Conservation (phyloP, 1,284 basidiomycete genomes). For the Moesziomyces parantarcticus region DNA sequence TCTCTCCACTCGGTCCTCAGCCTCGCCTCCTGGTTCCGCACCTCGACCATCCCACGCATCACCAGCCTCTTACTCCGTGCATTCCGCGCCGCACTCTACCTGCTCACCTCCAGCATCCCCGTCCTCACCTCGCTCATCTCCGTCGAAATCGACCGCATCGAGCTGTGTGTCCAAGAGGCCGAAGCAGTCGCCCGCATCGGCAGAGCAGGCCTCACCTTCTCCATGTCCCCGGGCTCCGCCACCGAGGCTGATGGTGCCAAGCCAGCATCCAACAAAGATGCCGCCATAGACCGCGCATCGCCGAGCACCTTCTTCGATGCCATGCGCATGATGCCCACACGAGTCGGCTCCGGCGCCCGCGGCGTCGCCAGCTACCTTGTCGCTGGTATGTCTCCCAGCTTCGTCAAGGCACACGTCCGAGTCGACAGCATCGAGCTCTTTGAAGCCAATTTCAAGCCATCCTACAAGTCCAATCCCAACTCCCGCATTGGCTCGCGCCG, state of each 20-base stretch:
- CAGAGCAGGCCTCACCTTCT: slow-evolving; percentile 44
- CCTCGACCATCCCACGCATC: slow-evolving; percentile 19
- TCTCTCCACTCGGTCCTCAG: slow-evolving; percentile 30
- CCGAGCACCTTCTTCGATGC: slow-evolving; percentile 16
- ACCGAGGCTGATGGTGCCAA: background rate
- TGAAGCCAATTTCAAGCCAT: slow-evolving; percentile 41
- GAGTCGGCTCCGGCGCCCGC: slow-evolving; percentile 46
- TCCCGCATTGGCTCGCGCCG: background rate
- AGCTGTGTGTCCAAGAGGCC: slow-evolving; percentile 49
- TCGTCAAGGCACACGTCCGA: slow-evolving; percentile 30
- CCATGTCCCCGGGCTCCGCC: slow-evolving; percentile 41
- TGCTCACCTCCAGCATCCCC: slow-evolving; percentile 53
- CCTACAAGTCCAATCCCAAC: background rate
- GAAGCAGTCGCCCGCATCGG: slow-evolving; percentile 47
- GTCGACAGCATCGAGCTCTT: slow-evolving; percentile 52
- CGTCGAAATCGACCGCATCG: slow-evolving; percentile 54
- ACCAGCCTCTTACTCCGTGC: slow-evolving; percentile 17
- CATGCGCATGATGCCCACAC: slow-evolving; percentile 43
- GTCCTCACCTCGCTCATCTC: slow-evolving; percentile 57
- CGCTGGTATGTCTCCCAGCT: slow-evolving; percentile 53
- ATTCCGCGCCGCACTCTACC: slow-evolving; percentile 44
- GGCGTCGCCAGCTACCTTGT: slow-evolving; percentile 50
- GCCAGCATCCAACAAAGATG: background rate
- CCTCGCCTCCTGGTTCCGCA: slow-evolving; percentile 21
- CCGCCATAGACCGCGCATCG: background rate